Base-by-base conservation (phyloP, 345 rosid species). In the Capsella bursapastoris region DNA sequence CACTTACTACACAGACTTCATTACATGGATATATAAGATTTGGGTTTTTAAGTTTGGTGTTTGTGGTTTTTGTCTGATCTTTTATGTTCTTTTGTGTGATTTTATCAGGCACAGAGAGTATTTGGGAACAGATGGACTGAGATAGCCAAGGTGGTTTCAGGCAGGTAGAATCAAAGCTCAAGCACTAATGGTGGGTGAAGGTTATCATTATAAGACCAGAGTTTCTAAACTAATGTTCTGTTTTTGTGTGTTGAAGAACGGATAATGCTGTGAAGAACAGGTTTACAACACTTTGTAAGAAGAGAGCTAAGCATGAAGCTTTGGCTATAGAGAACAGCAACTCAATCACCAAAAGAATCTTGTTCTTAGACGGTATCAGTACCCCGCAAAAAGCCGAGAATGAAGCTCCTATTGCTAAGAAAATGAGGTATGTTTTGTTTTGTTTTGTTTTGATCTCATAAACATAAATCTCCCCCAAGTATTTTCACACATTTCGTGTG, bases 251-350 rank as follows among this genome's bases (percentile, higher is more conserved):
- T 84, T 77, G 78, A 84, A 95, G 99, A 83, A 95, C 99, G 37
- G 99, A 95, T 82, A 95, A 95, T 82, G 99, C 97, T 61, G 99
- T 92, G 71, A 95, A 95, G 83, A 95, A 95, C 81, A 84, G 99
- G 41, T 95, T 95, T 82, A 82, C 99, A 11, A 95, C 99, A 44
- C 81, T 95, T 49, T 90, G 99, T 85, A 95, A 95, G 86, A 95
- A 92, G 78, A 95, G 92, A 80, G 97, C 97, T 8, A 95, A 86
- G 78, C 86, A 84, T 63, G 97, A 95, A 79, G 92, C 96, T 71
- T 77, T 89, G 64, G 86, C 86, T 6, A 90, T 85, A 61, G 96
- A 87, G 81, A 58, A 2, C 45, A 58, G 0, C 45, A 95, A 87
- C 83, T 74, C 84, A 9, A 90, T 82, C 79, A 86, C 84, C 79